Conservation (phyloP, 371 early-diverging fungal species). For the Rhizomucor pusillus region DNA sequence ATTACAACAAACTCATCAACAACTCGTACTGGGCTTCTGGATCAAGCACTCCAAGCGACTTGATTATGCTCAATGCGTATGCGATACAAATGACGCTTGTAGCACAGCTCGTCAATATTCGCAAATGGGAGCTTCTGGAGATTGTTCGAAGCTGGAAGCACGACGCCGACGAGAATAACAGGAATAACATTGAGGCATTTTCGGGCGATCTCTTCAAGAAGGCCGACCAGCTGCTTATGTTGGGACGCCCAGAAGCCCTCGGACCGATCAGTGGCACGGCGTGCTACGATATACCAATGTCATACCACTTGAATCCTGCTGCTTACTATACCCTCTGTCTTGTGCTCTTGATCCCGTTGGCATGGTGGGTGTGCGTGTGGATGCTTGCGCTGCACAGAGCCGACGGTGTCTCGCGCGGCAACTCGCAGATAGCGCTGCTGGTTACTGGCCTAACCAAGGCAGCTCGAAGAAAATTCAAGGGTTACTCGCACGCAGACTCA, state of each 20-base stretch:
- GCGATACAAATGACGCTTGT: slow-evolving; percentile 2
- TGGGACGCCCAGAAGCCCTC: background rate
- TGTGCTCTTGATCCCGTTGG: background rate
- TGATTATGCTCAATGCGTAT: slow-evolving; percentile 7
- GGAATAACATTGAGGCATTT: background rate
- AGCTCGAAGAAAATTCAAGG: slow-evolving; percentile 6
- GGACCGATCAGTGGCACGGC: background rate
- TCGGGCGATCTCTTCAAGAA: background rate
- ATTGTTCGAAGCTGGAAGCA: background rate
- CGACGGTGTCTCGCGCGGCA: slow-evolving; percentile 16
- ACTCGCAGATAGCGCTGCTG: slow-evolving; percentile 12
- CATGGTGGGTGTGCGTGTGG: slow-evolving; percentile 18
- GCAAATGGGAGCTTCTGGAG: background rate
- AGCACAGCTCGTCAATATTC: background rate
- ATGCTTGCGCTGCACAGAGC: slow-evolving; percentile 8
- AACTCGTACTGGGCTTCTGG: background rate
- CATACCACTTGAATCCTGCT: background rate
- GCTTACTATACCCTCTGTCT: slow-evolving; percentile 4
- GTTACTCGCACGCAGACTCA: slow-evolving; percentile 10
- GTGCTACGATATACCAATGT: background rate
- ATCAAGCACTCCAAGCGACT: background rate
- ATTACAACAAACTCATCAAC: slow-evolving; percentile 8
- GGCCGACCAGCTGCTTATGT: background rate
- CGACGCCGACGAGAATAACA: background rate
- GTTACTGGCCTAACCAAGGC: slow-evolving; percentile 11